phyloP scores from a whole-genome alignment of 805 yeast genomes.

The Debaryomyces hansenii region DNA sequence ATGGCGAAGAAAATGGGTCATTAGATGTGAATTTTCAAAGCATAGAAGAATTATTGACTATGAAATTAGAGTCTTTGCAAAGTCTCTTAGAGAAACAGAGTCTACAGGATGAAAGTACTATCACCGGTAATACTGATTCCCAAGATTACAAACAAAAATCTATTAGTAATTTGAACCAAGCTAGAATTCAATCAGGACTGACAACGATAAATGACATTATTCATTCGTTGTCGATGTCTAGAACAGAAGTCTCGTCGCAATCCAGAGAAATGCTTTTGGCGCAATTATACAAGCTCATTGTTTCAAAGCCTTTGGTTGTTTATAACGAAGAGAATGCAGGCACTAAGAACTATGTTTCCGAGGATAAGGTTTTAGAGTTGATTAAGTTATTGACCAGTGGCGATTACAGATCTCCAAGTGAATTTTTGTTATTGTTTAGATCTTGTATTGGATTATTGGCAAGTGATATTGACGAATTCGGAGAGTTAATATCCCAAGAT shows the following conservation, averaged over 20 bases:
- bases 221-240: constrained; percentile 36
- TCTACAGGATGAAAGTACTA: constrained; percentile 6
- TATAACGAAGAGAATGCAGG: constrained; percentile 37
- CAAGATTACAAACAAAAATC: constrained; percentile 25
- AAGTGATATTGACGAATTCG: constrained; percentile 54
- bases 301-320: constrained; percentile 38
- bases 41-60: constrained; percentile 34
- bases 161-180: constrained; percentile 30
- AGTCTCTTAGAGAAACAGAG: constrained; percentile 8
- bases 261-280: constrained; percentile 51
- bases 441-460: constrained; percentile 42
- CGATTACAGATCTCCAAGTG: constrained; percentile 38
- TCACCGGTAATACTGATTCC: constrained; percentile 9
- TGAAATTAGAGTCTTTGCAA: constrained; percentile 32
- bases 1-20: constrained; percentile 36
- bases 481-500: constrained; percentile 34
- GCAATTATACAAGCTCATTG: constrained; percentile 49
- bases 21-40: constrained; percentile 34
- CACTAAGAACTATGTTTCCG: constrained; percentile 37
- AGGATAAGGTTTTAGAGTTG: constrained; percentile 33
- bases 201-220: constrained; percentile 48
- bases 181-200: constrained; percentile 33
- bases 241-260: constrained; percentile 46
- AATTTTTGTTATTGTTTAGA: constrained; percentile 41
- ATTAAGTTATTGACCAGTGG: constrained; percentile 30